Percentiles rank a stretch among this genome's conserved stretches.
phyloP scores from a whole-genome alignment of 2,329 filamentous ascomycete species.

The Alternaria novae-zelandiae region DNA sequence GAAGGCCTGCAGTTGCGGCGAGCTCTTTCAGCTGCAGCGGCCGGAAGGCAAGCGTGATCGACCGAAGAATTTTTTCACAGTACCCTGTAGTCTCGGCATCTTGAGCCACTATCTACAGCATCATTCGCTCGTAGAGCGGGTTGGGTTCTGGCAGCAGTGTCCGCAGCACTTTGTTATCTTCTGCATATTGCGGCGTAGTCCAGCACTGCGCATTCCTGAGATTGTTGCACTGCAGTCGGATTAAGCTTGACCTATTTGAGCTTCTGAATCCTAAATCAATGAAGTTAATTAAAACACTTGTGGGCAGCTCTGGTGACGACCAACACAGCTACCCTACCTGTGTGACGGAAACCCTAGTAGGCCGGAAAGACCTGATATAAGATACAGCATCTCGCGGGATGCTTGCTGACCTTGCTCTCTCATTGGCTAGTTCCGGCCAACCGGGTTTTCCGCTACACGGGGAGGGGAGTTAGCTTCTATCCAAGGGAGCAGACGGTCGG shows the following conservation, averaged over 20 bases:
- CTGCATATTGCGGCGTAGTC: neutral
- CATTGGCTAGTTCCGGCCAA: neutral
- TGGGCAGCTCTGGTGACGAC: neutral
- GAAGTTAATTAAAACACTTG: neutral
- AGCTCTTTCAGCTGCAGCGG: conserved; percentile 9
- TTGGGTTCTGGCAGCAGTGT: conserved; percentile 47
- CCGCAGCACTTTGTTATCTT: conserved; percentile 14
- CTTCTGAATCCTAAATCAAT: neutral
- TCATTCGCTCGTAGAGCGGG: conserved; percentile 50
- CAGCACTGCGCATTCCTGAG: neutral
- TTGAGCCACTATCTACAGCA: conserved; percentile 20
- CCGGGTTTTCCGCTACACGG: neutral
- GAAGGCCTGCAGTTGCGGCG: neutral
- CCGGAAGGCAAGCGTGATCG: conserved; percentile 5
- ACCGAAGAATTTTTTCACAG: conserved; percentile 4
- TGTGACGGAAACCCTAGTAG: neutral
- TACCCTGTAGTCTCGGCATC: neutral
- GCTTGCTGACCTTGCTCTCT: neutral
- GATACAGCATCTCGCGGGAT: neutral
- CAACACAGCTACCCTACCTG: neutral
- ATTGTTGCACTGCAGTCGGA: neutral
- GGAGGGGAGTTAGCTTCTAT: neutral
- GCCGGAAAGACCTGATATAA: neutral
- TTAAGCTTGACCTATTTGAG: neutral
- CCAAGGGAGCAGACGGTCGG: neutral